Base-by-base conservation (phyloP, 108 stramenopile species). In the Cyclostephanos tholiformis region DNA sequence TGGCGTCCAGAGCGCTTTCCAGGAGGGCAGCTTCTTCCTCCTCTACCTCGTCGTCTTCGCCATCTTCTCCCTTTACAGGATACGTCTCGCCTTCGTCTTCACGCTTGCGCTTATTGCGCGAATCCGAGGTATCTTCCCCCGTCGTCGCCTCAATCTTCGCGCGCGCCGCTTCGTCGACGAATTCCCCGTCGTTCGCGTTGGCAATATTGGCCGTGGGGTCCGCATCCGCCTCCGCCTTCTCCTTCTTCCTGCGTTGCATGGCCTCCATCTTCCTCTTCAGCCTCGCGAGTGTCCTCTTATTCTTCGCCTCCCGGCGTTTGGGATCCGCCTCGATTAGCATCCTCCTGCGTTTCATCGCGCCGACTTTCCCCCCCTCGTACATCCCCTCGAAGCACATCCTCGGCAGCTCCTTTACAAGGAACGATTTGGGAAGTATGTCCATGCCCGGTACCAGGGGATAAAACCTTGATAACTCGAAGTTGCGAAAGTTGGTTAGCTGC, bases 281-380 rank as follows among this genome's bases (percentile, higher is more conserved):
- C 58, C 85, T 86, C 48, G 85, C 86, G 23, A 95, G 67, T 63
- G 76, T 82, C 59, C 63, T 74, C 38, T 79, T 65, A 14, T 79
- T 70, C 71, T 86, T 90, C 48, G 86, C 78, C 67, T 91, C 89
- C 66, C 87, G 82, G 27, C 85, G 85, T 43, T 79, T 86, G 6
- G 94, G 94, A 70, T 95, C 92, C 1, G 83, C 87, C 55, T 91
- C 86, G 16, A 84, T 83, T n/a, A 91, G 55, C 68, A 67, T 77
- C 41, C 92, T 87, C 44, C 95, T 68, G 46, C 87, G 82, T 78
- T 91, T 90, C 95, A 95, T 95, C 39, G 92, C 95, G 32, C n/a
- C 83, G 52, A 75, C 41, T 75, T 95, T 95, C 2, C 91, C 91
- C 17, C 89, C 92, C 53, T 94, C 91, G 70, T 94, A 94, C 6